Conservation (phyloP, 2,329 filamentous ascomycete genomes). For the Colletotrichum musicola region DNA sequence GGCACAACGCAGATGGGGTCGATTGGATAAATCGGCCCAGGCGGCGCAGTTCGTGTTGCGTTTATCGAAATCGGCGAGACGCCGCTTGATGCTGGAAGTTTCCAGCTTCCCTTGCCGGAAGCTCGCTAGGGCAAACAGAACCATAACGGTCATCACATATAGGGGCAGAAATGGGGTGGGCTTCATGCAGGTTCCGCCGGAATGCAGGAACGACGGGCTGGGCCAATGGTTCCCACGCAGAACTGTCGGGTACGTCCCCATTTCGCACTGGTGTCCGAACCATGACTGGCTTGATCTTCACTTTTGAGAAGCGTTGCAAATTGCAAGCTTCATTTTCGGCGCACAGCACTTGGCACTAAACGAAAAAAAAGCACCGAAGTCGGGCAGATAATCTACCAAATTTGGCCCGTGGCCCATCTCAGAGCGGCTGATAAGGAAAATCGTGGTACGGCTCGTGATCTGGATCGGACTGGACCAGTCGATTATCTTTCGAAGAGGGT, state of each 20-base stretch:
- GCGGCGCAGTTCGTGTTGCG: not conserved
- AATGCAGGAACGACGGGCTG: slow-evolving; percentile 33
- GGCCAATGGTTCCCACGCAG: slow-evolving; percentile 20
- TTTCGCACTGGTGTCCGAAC: not conserved
- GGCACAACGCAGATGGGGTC: not conserved
- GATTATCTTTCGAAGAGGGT: not conserved
- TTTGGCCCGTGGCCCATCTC: slow-evolving; percentile 3
- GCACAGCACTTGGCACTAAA: not conserved
- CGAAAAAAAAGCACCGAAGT: not conserved
- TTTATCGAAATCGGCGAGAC: not conserved
- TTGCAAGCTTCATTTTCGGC: slow-evolving; percentile 23
- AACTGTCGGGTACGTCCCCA: slow-evolving; percentile 13
- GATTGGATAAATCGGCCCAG: slow-evolving; percentile 3
- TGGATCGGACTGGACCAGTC: slow-evolving; percentile 21
- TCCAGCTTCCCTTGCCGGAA: not conserved
- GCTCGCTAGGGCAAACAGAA: slow-evolving; percentile 3
- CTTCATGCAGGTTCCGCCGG: slow-evolving; percentile 31
- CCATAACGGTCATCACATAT: slow-evolving; percentile 23
- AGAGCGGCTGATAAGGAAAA: not conserved
- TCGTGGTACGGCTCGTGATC: slow-evolving; percentile 4
- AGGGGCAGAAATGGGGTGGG: slow-evolving; percentile 22
- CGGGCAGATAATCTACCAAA: slow-evolving; percentile 8
- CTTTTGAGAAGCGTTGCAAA: not conserved
- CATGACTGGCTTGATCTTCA: not conserved
- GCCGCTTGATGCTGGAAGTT: not conserved